These are phyloP conservation scores for Saprolegnia parasitica DNA, from an alignment of 352 stramenopile species.

Conservation along the genomic window DNA sequence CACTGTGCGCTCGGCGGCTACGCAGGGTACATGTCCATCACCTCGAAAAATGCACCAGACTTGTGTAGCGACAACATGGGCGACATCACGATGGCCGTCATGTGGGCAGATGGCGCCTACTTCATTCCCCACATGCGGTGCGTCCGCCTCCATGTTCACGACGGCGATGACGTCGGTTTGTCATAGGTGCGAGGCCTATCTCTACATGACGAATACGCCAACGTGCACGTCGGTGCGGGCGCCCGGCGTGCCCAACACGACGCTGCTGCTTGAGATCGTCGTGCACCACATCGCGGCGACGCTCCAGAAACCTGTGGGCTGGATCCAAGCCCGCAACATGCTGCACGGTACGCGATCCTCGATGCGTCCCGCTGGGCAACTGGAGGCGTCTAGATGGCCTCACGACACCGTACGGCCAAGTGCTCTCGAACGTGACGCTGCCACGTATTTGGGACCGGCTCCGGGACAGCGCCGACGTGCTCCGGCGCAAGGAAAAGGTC, in stretches of 20 bases:
- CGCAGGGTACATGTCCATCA: slow-evolving; percentile 8
- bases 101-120: slow-evolving; percentile 46
- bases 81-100: slow-evolving; percentile 38
- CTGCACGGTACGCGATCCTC: slow-evolving; percentile 30
- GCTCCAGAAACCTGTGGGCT: slow-evolving; percentile 34
- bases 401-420: slow-evolving; percentile 36
- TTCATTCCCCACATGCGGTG: slow-evolving; percentile 32
- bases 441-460: slow-evolving; percentile 39
- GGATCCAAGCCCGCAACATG: slow-evolving; percentile 42
- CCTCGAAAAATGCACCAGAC: slow-evolving; percentile 5
- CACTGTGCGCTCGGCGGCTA: slow-evolving; percentile 24
- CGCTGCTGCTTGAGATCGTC: slow-evolving; percentile 38
- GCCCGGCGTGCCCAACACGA: slow-evolving; percentile 41
- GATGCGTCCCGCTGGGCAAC: neutral
- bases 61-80: slow-evolving; percentile 33
- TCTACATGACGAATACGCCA: slow-evolving; percentile 52
- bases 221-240: slow-evolving; percentile 40
- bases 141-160: neutral
- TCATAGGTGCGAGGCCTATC: slow-evolving; percentile 31
- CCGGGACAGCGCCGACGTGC: slow-evolving; percentile 32
- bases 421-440: slow-evolving; percentile 36
- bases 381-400: slow-evolving; percentile 27
- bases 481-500: slow-evolving; percentile 34
- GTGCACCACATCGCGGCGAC: slow-evolving; percentile 38
- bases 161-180: neutral